Evolutionary conservation across 2,329 filamentous ascomycete species (phyloP), one percentile per base, ranked within the genome.

Genomic region (Ilyonectria mors-panacis): DNA sequence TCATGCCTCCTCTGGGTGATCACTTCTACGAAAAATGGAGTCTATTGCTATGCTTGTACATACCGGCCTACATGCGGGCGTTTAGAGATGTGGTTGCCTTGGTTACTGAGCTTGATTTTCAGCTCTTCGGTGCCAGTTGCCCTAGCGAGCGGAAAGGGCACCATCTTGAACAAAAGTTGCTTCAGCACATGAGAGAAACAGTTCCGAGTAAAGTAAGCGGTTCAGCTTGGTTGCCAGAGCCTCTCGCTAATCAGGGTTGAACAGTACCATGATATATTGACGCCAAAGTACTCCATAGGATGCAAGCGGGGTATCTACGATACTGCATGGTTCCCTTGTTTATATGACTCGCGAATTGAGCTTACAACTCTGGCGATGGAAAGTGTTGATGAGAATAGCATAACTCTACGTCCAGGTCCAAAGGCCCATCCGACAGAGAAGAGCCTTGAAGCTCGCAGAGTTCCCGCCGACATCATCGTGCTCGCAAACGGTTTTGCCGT

Each of bases 141-240:
- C 10, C 23, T 21, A 1, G 45, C 17, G 19, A 10, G 19, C 8
- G 19, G 45, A 48, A 21, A 26, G 23, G 45, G 13, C 19, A 48
- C 19, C 19, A 48, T 9, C 23, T 48, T 21, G 9, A 48, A 48
- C 19, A 48, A 6, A 48, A 48, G 5, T 8, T 48, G 13, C 45
- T 48, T 26, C 19, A 10, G 45, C 45, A 48, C 1, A 48, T 48
- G 4, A 48, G 45, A 48, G 15, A 21, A 21, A 48, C 45, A 8
- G 45, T 48, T 48, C 45, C 45, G 23, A 48, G 45, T 26, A 48
- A 48, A 26, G 45, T 48, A 48, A 21, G 45, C 37, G 37, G 45
- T 26, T 21, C 45, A 48, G 45, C 45, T 48, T 48, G 19, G 23
- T 21, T 21, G 4, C 13, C 45, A 48, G 19, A 26, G 19, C 19